These are phyloP conservation scores for Zasmidium cellare DNA, from an alignment of 2,329 filamentous ascomycete species.

Conservation along the genomic window DNA sequence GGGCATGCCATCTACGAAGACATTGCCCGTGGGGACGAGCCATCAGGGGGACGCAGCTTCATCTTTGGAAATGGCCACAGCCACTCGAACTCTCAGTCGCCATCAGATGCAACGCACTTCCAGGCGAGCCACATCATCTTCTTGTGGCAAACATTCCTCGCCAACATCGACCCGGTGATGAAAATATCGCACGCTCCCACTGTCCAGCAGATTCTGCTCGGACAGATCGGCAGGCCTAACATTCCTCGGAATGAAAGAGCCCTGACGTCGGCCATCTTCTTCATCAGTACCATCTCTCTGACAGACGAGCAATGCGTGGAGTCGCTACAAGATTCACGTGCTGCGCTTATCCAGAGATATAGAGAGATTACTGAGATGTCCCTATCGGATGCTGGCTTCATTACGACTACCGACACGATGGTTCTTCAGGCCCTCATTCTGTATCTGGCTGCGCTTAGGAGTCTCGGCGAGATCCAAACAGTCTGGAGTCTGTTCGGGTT, in stretches of 20 bases:
- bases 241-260: slow-evolving; percentile 47
- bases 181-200: slow-evolving; percentile 73
- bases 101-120: slow-evolving; percentile 17
- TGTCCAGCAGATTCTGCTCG: slow-evolving; percentile 66
- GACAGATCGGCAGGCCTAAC: slow-evolving; percentile 56
- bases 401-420: slow-evolving; percentile 29
- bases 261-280: slow-evolving; percentile 38
- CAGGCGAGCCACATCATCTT: slow-evolving; percentile 53
- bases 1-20: slow-evolving; percentile 16
- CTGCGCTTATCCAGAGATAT: slow-evolving; percentile 23
- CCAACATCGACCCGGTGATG: slow-evolving; percentile 72
- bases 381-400: slow-evolving; percentile 29
- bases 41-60: slow-evolving; percentile 19
- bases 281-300: slow-evolving; percentile 33
- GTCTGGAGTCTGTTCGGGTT: slow-evolving; percentile 30
- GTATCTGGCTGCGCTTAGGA: slow-evolving; percentile 28
- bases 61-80: slow-evolving; percentile 17
- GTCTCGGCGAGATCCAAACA: slow-evolving; percentile 23
- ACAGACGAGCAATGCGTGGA: slow-evolving; percentile 30
- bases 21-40: slow-evolving; percentile 4
- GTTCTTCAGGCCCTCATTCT: slow-evolving; percentile 33
- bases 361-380: slow-evolving; percentile 27
- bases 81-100: slow-evolving; percentile 10
- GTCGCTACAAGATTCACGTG: slow-evolving; percentile 23
- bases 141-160: slow-evolving; percentile 73